A percentile compares a stretch with the other conserved stretches of the same genome.
Conservation (phyloP, 164 flowering plant species). For the Akebia trifoliata region DNA sequence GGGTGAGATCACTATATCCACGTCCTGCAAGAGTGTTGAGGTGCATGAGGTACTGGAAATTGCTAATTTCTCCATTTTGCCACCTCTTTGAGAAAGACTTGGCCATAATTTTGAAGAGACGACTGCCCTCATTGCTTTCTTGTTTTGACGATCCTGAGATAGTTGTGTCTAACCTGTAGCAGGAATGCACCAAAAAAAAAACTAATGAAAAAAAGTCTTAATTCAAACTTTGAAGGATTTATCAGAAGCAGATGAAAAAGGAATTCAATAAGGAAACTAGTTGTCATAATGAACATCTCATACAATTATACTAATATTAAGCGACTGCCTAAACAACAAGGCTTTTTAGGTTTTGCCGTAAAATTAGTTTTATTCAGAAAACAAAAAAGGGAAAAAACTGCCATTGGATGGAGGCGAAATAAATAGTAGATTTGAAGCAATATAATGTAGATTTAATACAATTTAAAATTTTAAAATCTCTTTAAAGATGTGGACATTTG, state of each 20-base stretch:
- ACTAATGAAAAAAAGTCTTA: background rate
- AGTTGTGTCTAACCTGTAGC: slow-evolving; percentile 87
- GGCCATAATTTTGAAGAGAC: slow-evolving; percentile 86
- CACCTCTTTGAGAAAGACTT: slow-evolving; percentile 98
- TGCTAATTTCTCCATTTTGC: slow-evolving; percentile 99
- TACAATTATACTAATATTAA: too few species aligned
- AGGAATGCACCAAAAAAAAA: background rate
- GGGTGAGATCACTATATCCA: slow-evolving; percentile 98
- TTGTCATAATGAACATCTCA: background rate
- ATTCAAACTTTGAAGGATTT: background rate
- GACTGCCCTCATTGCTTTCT: slow-evolving; percentile 89
- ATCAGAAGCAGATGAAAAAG: background rate
- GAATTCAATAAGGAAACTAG: background rate
- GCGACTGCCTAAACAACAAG: too few species aligned
- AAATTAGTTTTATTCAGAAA: too few species aligned
- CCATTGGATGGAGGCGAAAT: too few species aligned
- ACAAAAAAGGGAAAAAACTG: too few species aligned
- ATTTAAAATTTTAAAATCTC: too few species aligned
- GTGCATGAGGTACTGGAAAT: slow-evolving; percentile 98
- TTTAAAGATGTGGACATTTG: too few species aligned
- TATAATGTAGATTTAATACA: too few species aligned
- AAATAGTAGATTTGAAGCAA: too few species aligned
- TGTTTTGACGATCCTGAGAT: slow-evolving; percentile 93
- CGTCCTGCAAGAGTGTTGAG: slow-evolving; percentile 98
- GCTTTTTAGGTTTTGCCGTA: too few species aligned